Base-by-base conservation (phyloP, 768 basidiomycete genomes). In the Trametes punicea region DNA sequence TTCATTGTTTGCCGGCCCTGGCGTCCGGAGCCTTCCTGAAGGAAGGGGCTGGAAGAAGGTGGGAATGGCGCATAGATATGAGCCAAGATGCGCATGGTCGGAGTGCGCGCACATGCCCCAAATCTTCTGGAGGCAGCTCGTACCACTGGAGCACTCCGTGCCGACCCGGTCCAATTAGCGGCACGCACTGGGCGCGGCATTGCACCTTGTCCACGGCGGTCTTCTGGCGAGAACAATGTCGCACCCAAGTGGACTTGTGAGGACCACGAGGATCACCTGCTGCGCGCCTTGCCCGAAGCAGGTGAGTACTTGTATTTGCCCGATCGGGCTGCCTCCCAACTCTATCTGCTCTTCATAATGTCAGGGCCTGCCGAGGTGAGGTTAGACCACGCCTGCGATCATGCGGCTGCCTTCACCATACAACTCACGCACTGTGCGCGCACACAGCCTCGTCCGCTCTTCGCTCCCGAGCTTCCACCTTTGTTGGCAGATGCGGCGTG, bases 181-280 rank as follows among this genome's bases (percentile, higher is more conserved):
- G 41, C 10, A 31, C 33, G 25, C 46, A 36, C 33, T 31, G n/a
- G n/a, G n/a, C n/a, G n/a, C n/a, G 20, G 21, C 29, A 40, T 51
- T 41, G 49, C 49, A 30, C 39, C 51, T 34, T 40, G 42, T 40
- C 42, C 51, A 52, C 51, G 51, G 20, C 31, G 11, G 21, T 26
- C 42, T 52, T 52, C 51, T 45, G 41, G 51, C 33, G 51, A 31
- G 51, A 52, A 52, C 40, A 52, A 52, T 34, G 42, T 36, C 51
- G 41, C 31, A 15, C 20, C 40, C 9, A 27, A 15, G 42, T 15
- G 15, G 6, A 16, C 8, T 4, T 25, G 26, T 25, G 42, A 44
- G 42, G 23, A 8, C 6, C 4, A 23, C 42, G 23, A 44, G 21
- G 42, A 26, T 38, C 15, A 38, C 16, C 13, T 16, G 5, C 18